Evolutionary conservation across 2,329 filamentous ascomycete genomes (phyloP), one percentile per base, ranked within the genome.

Genomic region (Cadophora luteo-olivacea): DNA sequence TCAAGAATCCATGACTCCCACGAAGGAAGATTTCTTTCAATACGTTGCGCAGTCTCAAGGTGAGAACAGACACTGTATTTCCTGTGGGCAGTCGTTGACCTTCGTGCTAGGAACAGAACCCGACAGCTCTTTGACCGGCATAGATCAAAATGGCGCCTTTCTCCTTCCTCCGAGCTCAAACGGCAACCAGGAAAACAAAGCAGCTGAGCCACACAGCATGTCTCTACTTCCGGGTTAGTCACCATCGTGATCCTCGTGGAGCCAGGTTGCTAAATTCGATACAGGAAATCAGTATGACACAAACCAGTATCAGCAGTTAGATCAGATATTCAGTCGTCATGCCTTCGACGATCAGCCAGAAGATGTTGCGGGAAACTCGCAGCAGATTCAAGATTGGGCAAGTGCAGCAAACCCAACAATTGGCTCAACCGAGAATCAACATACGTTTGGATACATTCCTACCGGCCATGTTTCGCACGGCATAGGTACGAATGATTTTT

Each of bases 401-500:
- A 60, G 9, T 14, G 33, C 33, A 4, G 19, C 25, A 6, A 24
- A 25, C 33, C 25, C n/a, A 25, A 22, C 55, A 38, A 9, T 4
- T 38, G 33, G 33, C 12, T 36, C n/a, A 12, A 4, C 33, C 9
- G 36, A 19, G n/a, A 25, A 11, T 14, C 55, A 36, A 60, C 12
- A 60, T 60, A 60, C 55, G 36, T 60, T 60, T 60, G 55, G 22
- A 60, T 60, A 60, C 33, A 60, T 22, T 24, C 9, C 55, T 14
- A 19, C 55, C 55, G 41, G 55, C 33, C 33, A 14, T 60, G 33
- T 22, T 7, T 16, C 12, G 3, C 19, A 41, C 24, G n/a, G 12
- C 55, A 24, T 19, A 11, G 55, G 12, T 9, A 33, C 16, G 55
- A 25, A 25, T 25, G 3, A 9, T 24, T 41, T 41, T 60, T n/a